These are phyloP conservation scores for Brachypodium distachyon DNA, from an alignment of 202 grass and related monocot species.

Conservation along the genomic window DNA sequence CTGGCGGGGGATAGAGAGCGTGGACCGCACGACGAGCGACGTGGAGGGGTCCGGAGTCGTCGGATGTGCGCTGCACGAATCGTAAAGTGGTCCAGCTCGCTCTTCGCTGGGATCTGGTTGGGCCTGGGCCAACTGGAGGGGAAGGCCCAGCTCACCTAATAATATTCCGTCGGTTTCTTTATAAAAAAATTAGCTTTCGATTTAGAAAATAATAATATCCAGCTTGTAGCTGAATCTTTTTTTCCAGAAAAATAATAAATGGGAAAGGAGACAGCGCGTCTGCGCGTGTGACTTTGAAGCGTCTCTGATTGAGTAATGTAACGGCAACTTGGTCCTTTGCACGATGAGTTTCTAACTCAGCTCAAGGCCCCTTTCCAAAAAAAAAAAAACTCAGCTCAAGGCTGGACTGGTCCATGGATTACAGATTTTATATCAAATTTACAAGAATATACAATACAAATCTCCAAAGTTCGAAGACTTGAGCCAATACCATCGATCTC, in stretches of 20 bases:
- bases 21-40: not conserved
- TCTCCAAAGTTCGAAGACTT: too few species aligned
- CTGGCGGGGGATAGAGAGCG: not conserved
- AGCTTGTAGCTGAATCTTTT: not conserved
- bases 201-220: not conserved
- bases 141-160: not conserved
- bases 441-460: too few species aligned
- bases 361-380: too few species aligned
- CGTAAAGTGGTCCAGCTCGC: not conserved
- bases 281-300: not conserved
- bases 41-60: not conserved
- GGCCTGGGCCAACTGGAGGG: not conserved
- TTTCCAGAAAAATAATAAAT: not conserved
- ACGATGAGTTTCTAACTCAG: too few species aligned
- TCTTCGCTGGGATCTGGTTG: constrained; percentile 12
- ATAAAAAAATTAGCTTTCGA: too few species aligned
- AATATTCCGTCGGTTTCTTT: not conserved
- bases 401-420: too few species aligned
- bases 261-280: not conserved
- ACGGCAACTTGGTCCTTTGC: too few species aligned
- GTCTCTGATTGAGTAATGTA: not conserved
- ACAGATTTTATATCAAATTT: too few species aligned
- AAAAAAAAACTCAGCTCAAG: too few species aligned
- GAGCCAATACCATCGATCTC: too few species aligned
- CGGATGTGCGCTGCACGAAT: not conserved